Evolutionary conservation across 805 yeast species (phyloP).

Genomic region (Pichia thaimueangensis): DNA sequence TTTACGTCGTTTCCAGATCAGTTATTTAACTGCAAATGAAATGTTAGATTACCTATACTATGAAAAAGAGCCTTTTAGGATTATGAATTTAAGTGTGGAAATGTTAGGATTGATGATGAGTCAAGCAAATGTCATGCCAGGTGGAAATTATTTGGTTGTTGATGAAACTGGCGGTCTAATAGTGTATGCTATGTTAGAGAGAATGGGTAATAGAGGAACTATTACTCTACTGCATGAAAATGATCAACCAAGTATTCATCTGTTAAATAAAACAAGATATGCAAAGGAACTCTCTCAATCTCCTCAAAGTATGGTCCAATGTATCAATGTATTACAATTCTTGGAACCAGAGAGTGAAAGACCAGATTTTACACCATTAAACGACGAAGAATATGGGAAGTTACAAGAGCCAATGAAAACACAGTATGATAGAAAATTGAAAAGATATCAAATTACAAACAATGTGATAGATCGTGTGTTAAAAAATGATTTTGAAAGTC

Average conservation of each 20-base stretch:
- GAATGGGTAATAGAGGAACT: conserved; percentile 74
- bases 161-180: conserved; percentile 97
- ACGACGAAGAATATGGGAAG: conserved; percentile 47
- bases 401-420: conserved; percentile 55
- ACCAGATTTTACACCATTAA: conserved; percentile 36
- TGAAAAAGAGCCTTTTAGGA: conserved; percentile 67
- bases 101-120: conserved; percentile 71
- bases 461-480: conserved; percentile 45
- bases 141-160: conserved; percentile 79
- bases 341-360: conserved; percentile 65
- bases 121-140: conserved; percentile 78
- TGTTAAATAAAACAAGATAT: conserved; percentile 61
- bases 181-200: conserved; percentile 77
- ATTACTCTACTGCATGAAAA: conserved; percentile 81
- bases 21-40: conserved; percentile 63
- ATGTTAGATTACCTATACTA: conserved; percentile 60
- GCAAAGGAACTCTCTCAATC: conserved; percentile 39
- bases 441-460: conserved; percentile 47
- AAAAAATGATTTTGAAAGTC: conserved; percentile 60
- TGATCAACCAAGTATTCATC: conserved; percentile 81
- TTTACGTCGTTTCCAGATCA: conserved; percentile 76
- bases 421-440: conserved; percentile 61
- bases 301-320: conserved; percentile 36
- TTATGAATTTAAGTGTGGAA: conserved; percentile 81
- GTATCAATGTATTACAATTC: conserved; percentile 69